Percentiles rank a stretch among this genome's conserved stretches.
These are phyloP conservation scores for Solanum verrucosum DNA, from an alignment of 257 asterid species.

Conservation along the genomic window DNA sequence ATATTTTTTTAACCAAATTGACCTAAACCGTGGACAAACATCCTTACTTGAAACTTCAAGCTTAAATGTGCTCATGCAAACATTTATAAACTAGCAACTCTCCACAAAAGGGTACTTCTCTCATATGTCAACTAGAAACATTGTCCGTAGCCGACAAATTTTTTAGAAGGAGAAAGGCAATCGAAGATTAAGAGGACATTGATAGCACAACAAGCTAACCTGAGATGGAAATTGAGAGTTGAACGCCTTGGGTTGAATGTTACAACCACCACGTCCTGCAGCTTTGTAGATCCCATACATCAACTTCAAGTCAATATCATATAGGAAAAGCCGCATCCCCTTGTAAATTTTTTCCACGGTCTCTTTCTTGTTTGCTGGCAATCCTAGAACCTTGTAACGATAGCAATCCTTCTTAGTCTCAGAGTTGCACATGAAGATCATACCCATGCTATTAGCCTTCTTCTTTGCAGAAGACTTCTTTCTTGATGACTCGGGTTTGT, in stretches of 20 bases:
- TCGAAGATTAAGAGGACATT: background rate
- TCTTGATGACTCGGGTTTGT: conserved; percentile 35
- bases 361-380: conserved; percentile 79
- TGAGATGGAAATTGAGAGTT: conserved; percentile 86
- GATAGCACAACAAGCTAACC: conserved; percentile 36
- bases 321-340: conserved; percentile 84
- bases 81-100: background rate
- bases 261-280: conserved; percentile 74
- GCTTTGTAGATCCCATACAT: conserved; percentile 90
- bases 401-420: conserved; percentile 78
- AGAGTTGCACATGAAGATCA: conserved; percentile 93
- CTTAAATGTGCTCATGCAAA: background rate
- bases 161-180: background rate
- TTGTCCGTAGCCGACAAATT: background rate
- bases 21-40: background rate
- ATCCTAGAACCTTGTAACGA: conserved; percentile 67
- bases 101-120: background rate
- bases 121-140: background rate
- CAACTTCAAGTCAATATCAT: conserved; percentile 67
- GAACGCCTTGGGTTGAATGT: conserved; percentile 82
- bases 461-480: conserved; percentile 31
- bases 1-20: background rate
- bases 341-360: conserved; percentile 59
- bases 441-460: conserved; percentile 71
- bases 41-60: background rate